A percentile compares a stretch with the other conserved stretches of the same genome.
Evolutionary conservation across 768 basidiomycete species (phyloP).

Genomic region (Zangia roseola): DNA sequence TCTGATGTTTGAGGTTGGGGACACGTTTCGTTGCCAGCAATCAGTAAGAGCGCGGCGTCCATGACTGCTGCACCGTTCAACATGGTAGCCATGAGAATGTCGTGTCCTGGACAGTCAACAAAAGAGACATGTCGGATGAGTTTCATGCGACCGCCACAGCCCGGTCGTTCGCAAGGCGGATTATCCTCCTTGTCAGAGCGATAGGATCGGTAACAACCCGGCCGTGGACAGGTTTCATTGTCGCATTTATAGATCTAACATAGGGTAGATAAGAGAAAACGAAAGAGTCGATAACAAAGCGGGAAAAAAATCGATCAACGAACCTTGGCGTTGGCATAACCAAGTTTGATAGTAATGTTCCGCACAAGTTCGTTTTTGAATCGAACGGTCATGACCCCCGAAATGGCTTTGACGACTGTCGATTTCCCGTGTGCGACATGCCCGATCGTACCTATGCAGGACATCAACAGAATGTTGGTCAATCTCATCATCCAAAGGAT

Average conservation of each 20-base stretch:
- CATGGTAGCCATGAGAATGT: constrained; percentile 99
- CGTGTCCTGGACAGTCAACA: constrained; percentile 96
- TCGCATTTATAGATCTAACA: constrained; percentile 95
- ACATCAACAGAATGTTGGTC: constrained; percentile 6
- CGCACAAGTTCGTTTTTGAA: constrained; percentile 99
- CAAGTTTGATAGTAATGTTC: constrained; percentile 99
- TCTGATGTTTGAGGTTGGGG: constrained; percentile 99
- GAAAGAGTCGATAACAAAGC: background rate
- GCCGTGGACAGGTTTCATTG: constrained; percentile 89
- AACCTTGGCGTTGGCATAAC: constrained; percentile 98
- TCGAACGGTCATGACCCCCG: constrained; percentile 95
- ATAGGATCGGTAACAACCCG: constrained; percentile 93
- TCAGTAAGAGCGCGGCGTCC: constrained; percentile 94
- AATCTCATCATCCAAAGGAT: background rate
- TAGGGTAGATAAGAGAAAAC: background rate
- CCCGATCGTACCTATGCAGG: constrained; percentile 83
- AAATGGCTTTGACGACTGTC: constrained; percentile 97
- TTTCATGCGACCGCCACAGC: constrained; percentile 88
- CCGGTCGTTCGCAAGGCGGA: constrained; percentile 90
- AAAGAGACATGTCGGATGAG: constrained; percentile 97
- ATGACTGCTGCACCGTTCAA: constrained; percentile 99
- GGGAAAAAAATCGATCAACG: constrained; percentile 25
- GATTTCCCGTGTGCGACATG: constrained; percentile 99
- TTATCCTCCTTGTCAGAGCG: constrained; percentile 91
- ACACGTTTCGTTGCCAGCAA: constrained; percentile 98